A percentile compares a stretch with the other conserved stretches of the same genome.
phyloP scores from a whole-genome alignment of 139 green algal genomes.

The Chlorella vulgaris region DNA sequence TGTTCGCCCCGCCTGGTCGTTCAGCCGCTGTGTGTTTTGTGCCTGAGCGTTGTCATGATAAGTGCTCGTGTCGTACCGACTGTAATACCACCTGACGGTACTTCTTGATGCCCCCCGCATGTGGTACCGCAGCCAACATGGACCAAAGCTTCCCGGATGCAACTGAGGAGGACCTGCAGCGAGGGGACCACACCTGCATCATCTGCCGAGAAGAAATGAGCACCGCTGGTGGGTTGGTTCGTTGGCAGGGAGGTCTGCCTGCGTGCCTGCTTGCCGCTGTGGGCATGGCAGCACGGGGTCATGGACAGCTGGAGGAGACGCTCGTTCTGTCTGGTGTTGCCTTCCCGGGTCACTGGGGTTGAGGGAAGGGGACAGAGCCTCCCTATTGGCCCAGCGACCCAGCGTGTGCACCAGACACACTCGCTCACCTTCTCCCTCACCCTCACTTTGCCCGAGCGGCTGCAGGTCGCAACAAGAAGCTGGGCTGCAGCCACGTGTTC shows the following conservation, averaged over 20 bases:
- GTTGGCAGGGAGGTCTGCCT: neutral
- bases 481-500: slow-evolving; percentile 94
- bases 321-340: neutral
- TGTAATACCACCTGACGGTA: too few relatives aligned
- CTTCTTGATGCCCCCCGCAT: too few relatives aligned
- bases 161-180: slow-evolving; percentile 83
- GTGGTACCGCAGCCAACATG: slow-evolving; percentile 79
- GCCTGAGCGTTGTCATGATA: neutral
- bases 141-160: slow-evolving; percentile 90
- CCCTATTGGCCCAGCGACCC: too few relatives aligned
- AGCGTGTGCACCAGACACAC: too few relatives aligned
- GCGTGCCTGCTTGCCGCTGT: neutral
- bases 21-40: neutral
- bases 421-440: neutral
- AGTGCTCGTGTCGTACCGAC: neutral
- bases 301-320: neutral
- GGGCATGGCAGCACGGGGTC: neutral
- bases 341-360: too few relatives aligned
- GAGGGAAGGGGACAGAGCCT: too few relatives aligned
- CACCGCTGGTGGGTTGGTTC: slow-evolving; percentile 13
- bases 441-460: neutral
- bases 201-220: slow-evolving; percentile 97
- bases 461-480: slow-evolving; percentile 82
- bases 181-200: slow-evolving; percentile 93
- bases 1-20: neutral